Conservation (phyloP, 164 flowering plant species). For the Aristolochia contorta region DNA sequence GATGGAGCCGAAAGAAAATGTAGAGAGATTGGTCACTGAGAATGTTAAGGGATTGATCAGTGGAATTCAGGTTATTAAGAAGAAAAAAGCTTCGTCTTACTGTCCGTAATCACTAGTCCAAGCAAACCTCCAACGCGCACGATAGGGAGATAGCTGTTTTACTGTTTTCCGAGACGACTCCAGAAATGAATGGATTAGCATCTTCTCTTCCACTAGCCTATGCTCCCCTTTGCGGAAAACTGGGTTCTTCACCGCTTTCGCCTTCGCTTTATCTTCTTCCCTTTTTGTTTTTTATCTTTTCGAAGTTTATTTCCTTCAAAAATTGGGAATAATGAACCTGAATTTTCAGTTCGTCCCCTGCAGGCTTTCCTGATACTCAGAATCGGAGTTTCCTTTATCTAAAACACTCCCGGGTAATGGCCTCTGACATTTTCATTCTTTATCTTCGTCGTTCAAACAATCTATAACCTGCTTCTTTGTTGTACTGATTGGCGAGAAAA, state of each 20-base stretch:
- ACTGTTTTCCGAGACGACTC: too few relatives aligned
- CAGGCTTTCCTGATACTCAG: not conserved
- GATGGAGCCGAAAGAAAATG: too few relatives aligned
- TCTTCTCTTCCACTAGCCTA: not conserved
- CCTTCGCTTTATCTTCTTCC: slow-evolving; percentile 1
- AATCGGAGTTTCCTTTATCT: not conserved
- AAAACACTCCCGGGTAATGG: not conserved
- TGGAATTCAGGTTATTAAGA: too few relatives aligned
- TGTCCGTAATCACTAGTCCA: too few relatives aligned
- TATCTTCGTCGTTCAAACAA: not conserved
- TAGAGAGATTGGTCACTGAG: too few relatives aligned
- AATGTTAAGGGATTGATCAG: too few relatives aligned
- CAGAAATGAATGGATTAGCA: slow-evolving; percentile 3
- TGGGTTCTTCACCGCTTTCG: not conserved
- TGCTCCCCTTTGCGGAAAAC: not conserved
- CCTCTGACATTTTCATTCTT: not conserved
- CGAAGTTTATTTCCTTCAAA: not conserved
- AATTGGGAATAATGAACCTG: not conserved
- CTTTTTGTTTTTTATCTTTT: not conserved
- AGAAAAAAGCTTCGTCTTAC: too few relatives aligned
- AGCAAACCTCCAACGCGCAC: too few relatives aligned
- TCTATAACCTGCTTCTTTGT: too few relatives aligned
- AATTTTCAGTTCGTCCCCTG: too few relatives aligned
- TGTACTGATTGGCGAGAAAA: not conserved
- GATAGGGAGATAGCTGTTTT: too few relatives aligned